Evolutionary conservation across 1,284 basidiomycete species (phyloP), one percentile per base, ranked within the genome.

Genomic region (Meira miltonrushii): DNA sequence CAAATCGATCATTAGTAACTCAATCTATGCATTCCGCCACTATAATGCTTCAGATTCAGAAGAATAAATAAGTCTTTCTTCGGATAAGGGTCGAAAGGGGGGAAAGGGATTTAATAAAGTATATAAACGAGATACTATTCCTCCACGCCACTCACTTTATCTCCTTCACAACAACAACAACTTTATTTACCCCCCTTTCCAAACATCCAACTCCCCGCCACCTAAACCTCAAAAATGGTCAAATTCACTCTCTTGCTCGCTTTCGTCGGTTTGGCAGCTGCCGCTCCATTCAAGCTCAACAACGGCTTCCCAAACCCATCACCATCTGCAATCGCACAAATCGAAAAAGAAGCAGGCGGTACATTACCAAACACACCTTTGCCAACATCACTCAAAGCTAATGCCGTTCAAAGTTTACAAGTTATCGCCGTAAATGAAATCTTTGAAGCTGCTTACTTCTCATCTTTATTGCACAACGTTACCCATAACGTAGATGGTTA

Each of bases 401-500:
- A 46, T 38, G 60, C 62, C 10, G 47, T 57, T 28, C 17, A 51
- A 23, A 57, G 52, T 39, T 51, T 64, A 2, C 61, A 64, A 51
- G 57, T 64, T 39, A 64, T 64, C 41, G 62, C 62, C 17, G 43
- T 53, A 37, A 64, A 64, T 43, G 62, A 64, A 54, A 64, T 60
- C 55, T 64, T 64, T 33, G 62, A 64, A 51, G 53, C 51, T n/a
- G 60, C 62, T 28, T 64, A 59, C 61, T 64, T 64, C 44, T 58
- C 49, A 5, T 40, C 39, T 17, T 48, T 64, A 39, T 21, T 63
- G 7, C 12, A 59, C 19, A 64, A 64, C 48, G 54, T 64, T 37
- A 63, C 61, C 8, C 25, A 21, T 39, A 39, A 47, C 40, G 61
- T 49, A 7, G 15, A 54, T 10, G 60, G 60, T 13, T 63, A 64